Evolutionary conservation across 2,329 filamentous ascomycete genomes (phyloP).

Genomic region (Colletotrichum sojae): DNA sequence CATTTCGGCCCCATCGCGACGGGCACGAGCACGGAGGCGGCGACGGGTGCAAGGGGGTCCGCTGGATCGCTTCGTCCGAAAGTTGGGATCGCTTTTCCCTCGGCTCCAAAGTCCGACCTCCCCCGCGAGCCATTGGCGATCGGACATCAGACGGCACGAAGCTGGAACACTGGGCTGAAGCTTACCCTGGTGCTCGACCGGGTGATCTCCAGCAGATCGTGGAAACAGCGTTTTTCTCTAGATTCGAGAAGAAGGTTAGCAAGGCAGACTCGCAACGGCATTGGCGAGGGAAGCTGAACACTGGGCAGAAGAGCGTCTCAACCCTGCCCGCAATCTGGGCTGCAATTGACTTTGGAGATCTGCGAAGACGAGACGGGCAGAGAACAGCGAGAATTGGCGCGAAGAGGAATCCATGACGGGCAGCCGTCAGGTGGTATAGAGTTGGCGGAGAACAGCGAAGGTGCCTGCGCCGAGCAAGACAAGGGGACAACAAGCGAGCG

Average conservation of each 20-base stretch:
- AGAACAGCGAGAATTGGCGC: constrained; percentile 16
- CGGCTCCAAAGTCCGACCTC: constrained; percentile 21
- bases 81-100: constrained; percentile 23
- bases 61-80: constrained; percentile 29
- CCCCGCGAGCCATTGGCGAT: constrained; percentile 28
- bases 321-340: neutral
- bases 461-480: neutral
- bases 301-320: neutral
- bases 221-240: constrained; percentile 5
- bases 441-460: constrained; percentile 1
- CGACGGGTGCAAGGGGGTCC: constrained; percentile 1
- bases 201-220: constrained; percentile 1
- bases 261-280: neutral
- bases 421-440: constrained; percentile 18
- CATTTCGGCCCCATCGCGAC: neutral
- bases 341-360: constrained; percentile 20
- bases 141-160: constrained; percentile 34
- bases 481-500: neutral
- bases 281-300: neutral
- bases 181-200: constrained; percentile 9
- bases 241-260: neutral
- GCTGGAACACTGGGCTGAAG: constrained; percentile 39
- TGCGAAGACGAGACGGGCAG: neutral
- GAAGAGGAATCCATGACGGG: neutral
- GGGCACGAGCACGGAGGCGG: neutral